Percentiles rank a stretch among this genome's conserved stretches.
Conservation (phyloP, 1,284 basidiomycete species). For the Fomitopsis schrenkii region DNA sequence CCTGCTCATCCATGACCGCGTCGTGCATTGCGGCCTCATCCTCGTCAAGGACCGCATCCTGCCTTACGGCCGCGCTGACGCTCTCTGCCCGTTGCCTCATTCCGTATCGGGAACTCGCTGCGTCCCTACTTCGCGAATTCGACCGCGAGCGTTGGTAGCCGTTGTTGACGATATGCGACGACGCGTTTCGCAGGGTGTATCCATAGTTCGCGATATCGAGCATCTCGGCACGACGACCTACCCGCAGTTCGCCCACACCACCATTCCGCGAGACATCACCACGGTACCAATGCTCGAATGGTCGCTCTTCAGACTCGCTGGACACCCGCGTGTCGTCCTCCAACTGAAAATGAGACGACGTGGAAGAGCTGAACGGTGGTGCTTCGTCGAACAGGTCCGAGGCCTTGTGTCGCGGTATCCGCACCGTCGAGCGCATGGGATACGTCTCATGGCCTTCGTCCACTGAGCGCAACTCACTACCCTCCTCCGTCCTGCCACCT, state of each 20-base stretch:
- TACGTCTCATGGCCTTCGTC: constrained; percentile 23
- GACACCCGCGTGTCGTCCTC: constrained; percentile 41
- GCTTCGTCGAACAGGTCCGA: constrained; percentile 47
- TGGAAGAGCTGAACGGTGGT: constrained; percentile 23
- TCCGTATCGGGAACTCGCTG: constrained; percentile 6
- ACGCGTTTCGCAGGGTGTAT: constrained; percentile 35
- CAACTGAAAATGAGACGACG: constrained; percentile 19
- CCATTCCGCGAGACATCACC: constrained; percentile 77
- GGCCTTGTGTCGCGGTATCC: constrained; percentile 25
- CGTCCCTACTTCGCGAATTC: constrained; percentile 22
- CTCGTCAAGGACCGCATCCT: constrained; percentile 61
- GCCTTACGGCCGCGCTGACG: constrained; percentile 39
- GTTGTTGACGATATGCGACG: constrained; percentile 14
- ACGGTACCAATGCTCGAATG: constrained; percentile 81
- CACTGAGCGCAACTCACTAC: constrained; percentile 21
- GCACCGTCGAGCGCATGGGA: constrained; percentile 25
- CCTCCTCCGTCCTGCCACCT: constrained; percentile 12
- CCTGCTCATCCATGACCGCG: constrained; percentile 65
- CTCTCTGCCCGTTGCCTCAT: constrained; percentile 51
- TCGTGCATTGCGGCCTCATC: constrained; percentile 44
- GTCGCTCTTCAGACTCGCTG: constrained; percentile 71
- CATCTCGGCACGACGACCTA: constrained; percentile 72
- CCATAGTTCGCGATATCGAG: constrained; percentile 79
- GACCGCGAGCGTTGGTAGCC: constrained; percentile 24
- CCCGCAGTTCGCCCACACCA: constrained; percentile 71